These are phyloP conservation scores for Sporobolomyces roseus DNA, from an alignment of 768 basidiomycete genomes.

Conservation along the genomic window DNA sequence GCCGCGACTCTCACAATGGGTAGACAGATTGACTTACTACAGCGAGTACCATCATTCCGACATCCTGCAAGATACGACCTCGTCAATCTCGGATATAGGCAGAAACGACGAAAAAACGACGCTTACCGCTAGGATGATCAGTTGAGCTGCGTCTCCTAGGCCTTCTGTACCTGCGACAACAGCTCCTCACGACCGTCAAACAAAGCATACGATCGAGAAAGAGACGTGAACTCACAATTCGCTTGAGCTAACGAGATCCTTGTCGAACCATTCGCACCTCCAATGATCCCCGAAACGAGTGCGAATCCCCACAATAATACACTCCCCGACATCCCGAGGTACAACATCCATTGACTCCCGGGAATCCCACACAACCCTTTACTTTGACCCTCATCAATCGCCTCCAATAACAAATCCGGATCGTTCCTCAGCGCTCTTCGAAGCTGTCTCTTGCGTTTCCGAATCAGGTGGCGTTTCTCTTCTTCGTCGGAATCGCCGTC, in stretches of 20 bases:
- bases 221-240: slow-evolving; percentile 11
- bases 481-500: background rate
- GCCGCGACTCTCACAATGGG: no score
- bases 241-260: slow-evolving; percentile 15
- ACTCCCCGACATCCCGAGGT: background rate
- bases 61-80: no score
- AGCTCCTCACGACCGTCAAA: no score
- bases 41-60: slow-evolving; percentile 23
- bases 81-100: no score
- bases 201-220: no score
- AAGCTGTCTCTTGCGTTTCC: background rate
- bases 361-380: slow-evolving; percentile 11
- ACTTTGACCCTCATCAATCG: background rate
- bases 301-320: slow-evolving; percentile 7
- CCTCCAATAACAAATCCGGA: slow-evolving; percentile 11
- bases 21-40: background rate
- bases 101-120: background rate
- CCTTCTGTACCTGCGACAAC: slow-evolving; percentile 2
- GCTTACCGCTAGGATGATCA: background rate
- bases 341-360: slow-evolving; percentile 3
- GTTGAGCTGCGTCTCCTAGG: background rate
- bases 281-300: slow-evolving; percentile 3
- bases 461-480: background rate
- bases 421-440: background rate
- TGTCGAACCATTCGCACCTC: slow-evolving; percentile 8